Percentiles rank a stretch among this genome's conserved stretches.
These are phyloP conservation scores for Fusarium sp. DNA, from an alignment of 2,329 filamentous ascomycete genomes.

Conservation along the genomic window DNA sequence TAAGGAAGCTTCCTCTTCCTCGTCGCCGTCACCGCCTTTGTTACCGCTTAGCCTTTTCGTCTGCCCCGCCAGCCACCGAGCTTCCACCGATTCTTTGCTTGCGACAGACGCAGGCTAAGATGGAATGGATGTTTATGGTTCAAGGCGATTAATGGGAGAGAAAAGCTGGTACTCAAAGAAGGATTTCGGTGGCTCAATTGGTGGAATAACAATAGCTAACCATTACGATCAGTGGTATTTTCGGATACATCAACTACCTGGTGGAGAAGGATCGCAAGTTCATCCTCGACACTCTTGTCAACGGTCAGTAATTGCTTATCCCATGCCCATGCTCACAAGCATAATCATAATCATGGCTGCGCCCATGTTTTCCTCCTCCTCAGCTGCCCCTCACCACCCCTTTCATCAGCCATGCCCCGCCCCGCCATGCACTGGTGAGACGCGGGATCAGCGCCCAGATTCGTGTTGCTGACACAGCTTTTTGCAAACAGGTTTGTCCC, in stretches of 20 bases:
- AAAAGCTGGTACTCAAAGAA: slow-evolving; percentile 19
- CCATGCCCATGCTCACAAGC: slow-evolving; percentile 13
- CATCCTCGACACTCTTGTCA: slow-evolving; percentile 95
- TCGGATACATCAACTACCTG: slow-evolving; percentile 99
- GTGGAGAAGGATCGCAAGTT: slow-evolving; percentile 98
- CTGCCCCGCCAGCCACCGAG: slow-evolving; percentile 9
- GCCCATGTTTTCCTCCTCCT: slow-evolving; percentile 26
- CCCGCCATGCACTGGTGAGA: slow-evolving; percentile 45
- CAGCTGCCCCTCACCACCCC: slow-evolving; percentile 33
- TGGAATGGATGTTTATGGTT: slow-evolving; percentile 19
- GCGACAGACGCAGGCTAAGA: slow-evolving; percentile 21
- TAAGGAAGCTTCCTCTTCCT: slow-evolving; percentile 35
- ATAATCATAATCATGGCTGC: neutral
- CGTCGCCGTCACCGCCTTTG: slow-evolving; percentile 40
- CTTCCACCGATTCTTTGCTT: slow-evolving; percentile 38
- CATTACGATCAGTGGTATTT: slow-evolving; percentile 77
- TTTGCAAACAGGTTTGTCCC: slow-evolving; percentile 77
- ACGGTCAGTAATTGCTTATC: slow-evolving; percentile 72
- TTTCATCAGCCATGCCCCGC: slow-evolving; percentile 42
- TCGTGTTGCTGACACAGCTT: slow-evolving; percentile 47
- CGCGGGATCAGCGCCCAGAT: slow-evolving; percentile 39
- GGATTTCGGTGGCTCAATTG: slow-evolving; percentile 31
- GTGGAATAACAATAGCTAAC: slow-evolving; percentile 42
- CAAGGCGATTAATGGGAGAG: slow-evolving; percentile 1
- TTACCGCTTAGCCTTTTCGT: slow-evolving; percentile 13